Percentiles rank a stretch among this genome's conserved stretches.
phyloP scores from a whole-genome alignment of 805 yeast genomes.

The Ogataea saltuana region DNA sequence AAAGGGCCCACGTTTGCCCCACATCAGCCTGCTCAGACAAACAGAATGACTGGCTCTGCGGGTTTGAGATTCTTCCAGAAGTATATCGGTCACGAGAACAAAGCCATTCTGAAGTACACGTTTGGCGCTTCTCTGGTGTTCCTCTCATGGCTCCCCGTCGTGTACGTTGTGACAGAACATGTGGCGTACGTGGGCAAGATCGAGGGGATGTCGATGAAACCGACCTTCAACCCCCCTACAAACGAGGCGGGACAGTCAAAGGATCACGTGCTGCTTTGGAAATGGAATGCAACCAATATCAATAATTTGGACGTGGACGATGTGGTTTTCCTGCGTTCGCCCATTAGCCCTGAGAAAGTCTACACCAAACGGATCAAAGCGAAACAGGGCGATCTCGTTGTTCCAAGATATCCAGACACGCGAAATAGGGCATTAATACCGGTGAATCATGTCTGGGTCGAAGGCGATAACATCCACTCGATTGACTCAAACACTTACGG shows the following conservation, averaged over 20 bases:
- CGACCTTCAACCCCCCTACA: constrained; percentile 75
- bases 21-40: no score
- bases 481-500: constrained; percentile 88
- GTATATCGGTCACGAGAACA: constrained; percentile 11
- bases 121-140: constrained; percentile 37
- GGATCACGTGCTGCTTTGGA: constrained; percentile 71
- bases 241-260: constrained; percentile 31
- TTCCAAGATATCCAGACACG: constrained; percentile 68
- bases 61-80: constrained; percentile 2
- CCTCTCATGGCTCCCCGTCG: constrained; percentile 79
- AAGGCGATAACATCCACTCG: constrained; percentile 87
- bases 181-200: constrained; percentile 72
- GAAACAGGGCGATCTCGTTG: constrained; percentile 65
- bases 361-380: constrained; percentile 81
- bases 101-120: constrained; percentile 31
- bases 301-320: constrained; percentile 59
- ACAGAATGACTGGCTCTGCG: constrained; percentile 6
- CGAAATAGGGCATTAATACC: constrained; percentile 63
- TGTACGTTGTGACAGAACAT: constrained; percentile 65
- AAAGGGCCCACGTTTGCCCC: no score
- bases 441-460: constrained; percentile 86
- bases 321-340: constrained; percentile 75
- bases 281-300: constrained; percentile 53
- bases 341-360: constrained; percentile 73
- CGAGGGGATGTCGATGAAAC: constrained; percentile 85